Percentiles rank a stretch among this genome's conserved stretches.
Evolutionary conservation across 2,329 filamentous ascomycete genomes (phyloP).

Genomic region (Cercospora sesami): DNA sequence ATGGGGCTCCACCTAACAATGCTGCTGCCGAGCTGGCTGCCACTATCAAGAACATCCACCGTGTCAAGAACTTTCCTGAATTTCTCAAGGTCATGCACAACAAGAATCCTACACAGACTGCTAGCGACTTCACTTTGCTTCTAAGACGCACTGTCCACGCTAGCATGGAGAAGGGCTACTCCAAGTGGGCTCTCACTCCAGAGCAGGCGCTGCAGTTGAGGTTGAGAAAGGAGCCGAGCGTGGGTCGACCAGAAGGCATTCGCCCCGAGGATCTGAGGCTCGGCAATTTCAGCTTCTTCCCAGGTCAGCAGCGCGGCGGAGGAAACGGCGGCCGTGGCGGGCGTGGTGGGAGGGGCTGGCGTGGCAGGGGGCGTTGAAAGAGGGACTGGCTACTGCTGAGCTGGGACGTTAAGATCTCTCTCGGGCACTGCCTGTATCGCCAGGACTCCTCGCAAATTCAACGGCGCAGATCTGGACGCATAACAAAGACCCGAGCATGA

Average conservation of each 20-base stretch:
- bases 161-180: slow-evolving; percentile 27
- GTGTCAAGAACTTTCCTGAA: slow-evolving; percentile 23
- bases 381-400: background rate
- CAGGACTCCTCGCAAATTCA: background rate
- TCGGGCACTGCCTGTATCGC: too few species aligned
- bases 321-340: slow-evolving; percentile 2
- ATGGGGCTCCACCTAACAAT: slow-evolving; percentile 27
- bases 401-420: background rate
- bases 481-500: background rate
- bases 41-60: slow-evolving; percentile 25
- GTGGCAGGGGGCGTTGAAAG: background rate
- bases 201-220: slow-evolving; percentile 25
- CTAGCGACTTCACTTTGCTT: slow-evolving; percentile 20
- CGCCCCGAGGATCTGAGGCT: background rate
- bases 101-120: slow-evolving; percentile 3
- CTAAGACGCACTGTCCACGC: slow-evolving; percentile 22
- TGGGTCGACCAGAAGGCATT: slow-evolving; percentile 19
- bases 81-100: slow-evolving; percentile 27
- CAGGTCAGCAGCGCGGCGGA: slow-evolving; percentile 8
- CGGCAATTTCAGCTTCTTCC: slow-evolving; percentile 24
- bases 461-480: background rate
- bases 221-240: slow-evolving; percentile 21
- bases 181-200: slow-evolving; percentile 24
- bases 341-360: slow-evolving; percentile 10
- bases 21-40: slow-evolving; percentile 24